Base-by-base conservation (phyloP, 306 rosid species). In the Casuarina glauca region DNA sequence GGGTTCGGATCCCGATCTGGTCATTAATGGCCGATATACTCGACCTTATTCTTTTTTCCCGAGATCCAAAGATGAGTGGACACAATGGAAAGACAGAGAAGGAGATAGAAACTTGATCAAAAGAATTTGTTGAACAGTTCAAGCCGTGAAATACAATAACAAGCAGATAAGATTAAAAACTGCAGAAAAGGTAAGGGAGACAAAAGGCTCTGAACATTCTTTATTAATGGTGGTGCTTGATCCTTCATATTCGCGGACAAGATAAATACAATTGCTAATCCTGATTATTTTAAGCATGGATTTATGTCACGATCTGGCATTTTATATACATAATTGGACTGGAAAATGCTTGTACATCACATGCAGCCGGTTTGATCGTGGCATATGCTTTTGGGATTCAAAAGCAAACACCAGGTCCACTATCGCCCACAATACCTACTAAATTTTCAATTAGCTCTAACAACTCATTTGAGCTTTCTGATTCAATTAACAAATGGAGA, bases 201-300 rank as follows among this genome's bases (percentile, higher is more conserved):
- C 72, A 67, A 76, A 74, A 52, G 19, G 26, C 73, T 15, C 50
- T 26, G 72, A 26, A 52, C 49, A 79, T 80, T 75, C 38, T 72
- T 76, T 74, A 74, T 53, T 54, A 50, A 67, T 17, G 13, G 73
- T 3, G 78, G 82, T 50, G 38, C 55, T 58, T 60, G 79, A 84
- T 80, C 78, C 86, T 48, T 32, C 55, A 79, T 78, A 82, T 70
- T 82, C 69, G 74, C 6, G 42, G 89, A 84, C 89, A 62, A 86
- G 49, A 74, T 49, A 51, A 73, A 46, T 41, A 68, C 51, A 64
- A 49, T 36, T n/a, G n/a, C 60, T 72, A 69, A 74, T 49, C 39
- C 32, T 11, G 45, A 61, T 69, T 70, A 62, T 81, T n/a, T 54
- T 58, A 52, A 75, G 60, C 70, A 50, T 43, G 48, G 17, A 76